Conservation (phyloP, 148 eudicot genomes). For the Chenopodium album region DNA sequence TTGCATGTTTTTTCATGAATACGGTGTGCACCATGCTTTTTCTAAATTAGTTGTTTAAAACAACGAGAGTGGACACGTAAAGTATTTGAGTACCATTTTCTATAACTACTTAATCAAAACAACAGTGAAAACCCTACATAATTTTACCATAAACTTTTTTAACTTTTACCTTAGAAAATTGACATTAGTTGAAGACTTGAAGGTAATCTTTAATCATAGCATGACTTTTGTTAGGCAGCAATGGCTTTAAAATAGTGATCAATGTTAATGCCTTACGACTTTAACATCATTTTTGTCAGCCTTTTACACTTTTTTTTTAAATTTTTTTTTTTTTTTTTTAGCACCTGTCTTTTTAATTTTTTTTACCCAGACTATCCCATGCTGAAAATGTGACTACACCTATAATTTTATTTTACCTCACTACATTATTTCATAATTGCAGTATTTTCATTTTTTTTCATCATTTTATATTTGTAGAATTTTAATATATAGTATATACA, state of each 20-base stretch:
- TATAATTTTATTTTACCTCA: background rate
- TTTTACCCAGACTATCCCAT: background rate
- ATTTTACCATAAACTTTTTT: background rate
- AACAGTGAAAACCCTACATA: background rate
- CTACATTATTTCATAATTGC: background rate
- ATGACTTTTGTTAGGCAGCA: constrained; percentile 22
- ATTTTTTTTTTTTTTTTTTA: background rate
- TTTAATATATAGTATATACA: too few species aligned
- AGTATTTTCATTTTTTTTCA: background rate
- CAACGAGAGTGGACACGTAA: too few species aligned
- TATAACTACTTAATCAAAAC: too few species aligned
- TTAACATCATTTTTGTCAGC: constrained; percentile 18
- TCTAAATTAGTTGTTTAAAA: too few species aligned
- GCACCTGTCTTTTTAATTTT: background rate
- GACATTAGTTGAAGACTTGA: constrained; percentile 8
- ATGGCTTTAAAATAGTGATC: constrained; percentile 1
- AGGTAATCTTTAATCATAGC: constrained; percentile 7
- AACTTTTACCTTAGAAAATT: background rate
- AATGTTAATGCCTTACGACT: constrained; percentile 11
- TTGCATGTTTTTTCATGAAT: too few species aligned
- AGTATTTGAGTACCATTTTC: too few species aligned
- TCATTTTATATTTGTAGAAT: background rate
- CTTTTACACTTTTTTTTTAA: background rate
- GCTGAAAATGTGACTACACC: constrained; percentile 1
- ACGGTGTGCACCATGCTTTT: too few species aligned